Evolutionary conservation across 345 rosid species (phyloP), one percentile per base, ranked within the genome.

Genomic region (Salix caprea): DNA sequence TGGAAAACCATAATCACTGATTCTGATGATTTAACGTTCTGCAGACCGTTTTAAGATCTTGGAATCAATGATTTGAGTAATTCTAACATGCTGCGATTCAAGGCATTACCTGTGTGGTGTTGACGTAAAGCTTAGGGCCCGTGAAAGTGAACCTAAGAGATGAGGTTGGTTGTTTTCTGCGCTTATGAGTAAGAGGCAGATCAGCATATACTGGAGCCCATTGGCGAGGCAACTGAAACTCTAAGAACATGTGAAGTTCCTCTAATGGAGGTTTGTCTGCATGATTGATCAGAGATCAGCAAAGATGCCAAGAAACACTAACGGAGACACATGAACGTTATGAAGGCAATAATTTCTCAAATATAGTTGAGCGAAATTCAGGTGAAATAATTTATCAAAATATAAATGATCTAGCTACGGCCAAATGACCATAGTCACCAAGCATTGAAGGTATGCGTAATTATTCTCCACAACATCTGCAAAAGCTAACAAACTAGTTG

Each of bases 191-290:
- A 60, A 96, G 97, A 78, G 98, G 97, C 66, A 93, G 93, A 77
- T 96, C 97, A 37, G 95, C 84, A n/a, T 92, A 96, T 26, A 91
- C 87, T 0, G 99, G 99, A 76, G 98, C 98, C 99, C 99, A 96
- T 74, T 92, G 92, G 77, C 97, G 91, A 76, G 97, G 97, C 75
- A 96, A 85, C 78, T 96, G 99, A 84, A 96, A 96, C 80, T 96
- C 99, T 21, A 96, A 88, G 83, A 96, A 96, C 69, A 89, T 95
- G 58, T 90, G 90, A 60, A 96, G 90, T 69, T 96, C 99, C 83
- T 96, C 99, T 79, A 91, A 89, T 1, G 84, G 92, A 58, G 99
- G 99, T 82, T 93, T 96, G 74, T 93, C 99, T 96, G 89, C 90
- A 85, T 52, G n/a, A 76, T 67, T 81, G 44, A 72, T 36, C 18